Evolutionary conservation across 352 stramenopile species (phyloP).

Genomic region (Globisporangium sylvaticum): DNA sequence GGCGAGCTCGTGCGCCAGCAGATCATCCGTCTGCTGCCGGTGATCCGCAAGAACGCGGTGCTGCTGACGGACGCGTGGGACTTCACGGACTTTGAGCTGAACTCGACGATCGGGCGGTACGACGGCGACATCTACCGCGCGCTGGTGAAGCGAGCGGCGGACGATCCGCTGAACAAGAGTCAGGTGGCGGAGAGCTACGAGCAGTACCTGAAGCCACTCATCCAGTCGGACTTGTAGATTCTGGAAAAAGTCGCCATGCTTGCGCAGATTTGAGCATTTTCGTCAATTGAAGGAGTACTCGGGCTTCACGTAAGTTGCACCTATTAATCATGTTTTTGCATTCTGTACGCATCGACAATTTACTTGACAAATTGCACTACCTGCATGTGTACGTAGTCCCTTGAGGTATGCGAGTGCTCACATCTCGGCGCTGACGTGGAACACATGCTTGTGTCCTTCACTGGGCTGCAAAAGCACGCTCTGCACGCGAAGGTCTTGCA

Average conservation of each 20-base stretch:
- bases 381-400: too few species aligned
- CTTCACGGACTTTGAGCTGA: constrained; percentile 58
- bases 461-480: background rate
- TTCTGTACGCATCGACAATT: too few species aligned
- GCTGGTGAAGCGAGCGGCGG: constrained; percentile 35
- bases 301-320: too few species aligned
- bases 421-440: constrained; percentile 5
- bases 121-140: constrained; percentile 70
- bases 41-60: constrained; percentile 35
- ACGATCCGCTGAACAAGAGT: constrained; percentile 60
- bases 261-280: too few species aligned
- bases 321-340: too few species aligned
- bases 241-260: too few species aligned
- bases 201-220: constrained; percentile 40
- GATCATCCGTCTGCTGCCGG: constrained; percentile 23
- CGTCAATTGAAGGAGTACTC: too few species aligned
- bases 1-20: constrained; percentile 17
- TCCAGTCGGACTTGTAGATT: constrained; percentile 19
- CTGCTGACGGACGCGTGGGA: constrained; percentile 35
- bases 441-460: background rate
- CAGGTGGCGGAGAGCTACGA: constrained; percentile 56
- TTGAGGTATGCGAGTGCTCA: background rate
- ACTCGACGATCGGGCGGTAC: constrained; percentile 66
- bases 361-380: too few species aligned
- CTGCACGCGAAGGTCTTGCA: constrained; percentile 8